Base-by-base conservation (phyloP, 2,329 filamentous ascomycete species). In the Endoconidiophora polonica region DNA sequence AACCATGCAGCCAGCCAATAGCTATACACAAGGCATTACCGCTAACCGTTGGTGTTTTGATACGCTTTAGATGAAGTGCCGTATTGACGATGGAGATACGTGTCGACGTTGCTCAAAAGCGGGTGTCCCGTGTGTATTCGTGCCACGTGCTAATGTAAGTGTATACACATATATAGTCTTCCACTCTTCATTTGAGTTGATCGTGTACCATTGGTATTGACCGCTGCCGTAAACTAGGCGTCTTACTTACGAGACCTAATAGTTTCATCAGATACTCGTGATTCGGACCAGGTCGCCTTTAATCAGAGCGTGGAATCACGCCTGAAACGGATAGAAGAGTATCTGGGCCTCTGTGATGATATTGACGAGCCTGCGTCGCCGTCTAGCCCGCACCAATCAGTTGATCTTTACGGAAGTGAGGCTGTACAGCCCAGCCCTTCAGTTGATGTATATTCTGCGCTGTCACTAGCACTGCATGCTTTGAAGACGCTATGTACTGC, bases 91-190 rank as follows among this genome's bases (percentile, higher is more conserved):
- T 5, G 60, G 61, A 22, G 57, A 58, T 14, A 59, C 59, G 0
- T 65, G 62, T 54, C 60, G 62, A 16, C 58, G 63, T 52, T 65
- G 62, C 49, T 50, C 59, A 16, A 59, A 60, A 6, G 58, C 59
- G 4, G 62, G 61, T n/a, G 58, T 63, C 7, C 61, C 62, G 20
- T 67, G 65, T 55, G 58, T 66, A 10, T 66, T 66, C 51, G 63
- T 65, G 29, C 65, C 65, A 9, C 59, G 64, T 39, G 63, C 63
- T 41, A 66, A 67, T 55, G 64, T 65, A 56, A 51, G 62, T 53
- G 18, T 47, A 52, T 9, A 29, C 44, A 9, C 50, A 10, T 12
- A 2, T n/a, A 14, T n/a, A 37, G 40, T 18, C 26, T 49, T 7
- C 10, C 38, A 45, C 7, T 37, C 24, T 4, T 42, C 36, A 3